A percentile compares a stretch with the other conserved stretches of the same genome.
These are phyloP conservation scores for Neoboletus subvelutipes DNA, from an alignment of 768 basidiomycete genomes.

Conservation along the genomic window DNA sequence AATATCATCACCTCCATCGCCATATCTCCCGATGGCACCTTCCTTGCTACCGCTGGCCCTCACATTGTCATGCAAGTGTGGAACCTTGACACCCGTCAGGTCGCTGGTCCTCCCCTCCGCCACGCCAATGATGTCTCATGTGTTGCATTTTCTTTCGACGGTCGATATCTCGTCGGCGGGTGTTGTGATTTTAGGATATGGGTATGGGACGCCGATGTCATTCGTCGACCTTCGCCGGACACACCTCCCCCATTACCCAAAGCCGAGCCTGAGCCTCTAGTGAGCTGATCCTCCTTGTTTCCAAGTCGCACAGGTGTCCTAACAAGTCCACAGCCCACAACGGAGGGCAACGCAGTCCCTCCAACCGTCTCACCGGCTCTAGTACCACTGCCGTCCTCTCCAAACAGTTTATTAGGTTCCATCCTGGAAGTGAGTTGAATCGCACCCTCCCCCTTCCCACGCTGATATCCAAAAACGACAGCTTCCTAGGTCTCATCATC, in stretches of 20 bases:
- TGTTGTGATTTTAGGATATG: slow-evolving; percentile 32
- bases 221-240: slow-evolving; percentile 16
- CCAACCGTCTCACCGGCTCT: slow-evolving; percentile 13
- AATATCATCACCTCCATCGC: slow-evolving; percentile 33
- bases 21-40: slow-evolving; percentile 31
- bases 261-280: slow-evolving; percentile 10
- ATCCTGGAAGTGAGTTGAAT: slow-evolving; percentile 19
- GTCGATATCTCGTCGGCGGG: slow-evolving; percentile 27
- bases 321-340: slow-evolving; percentile 11
- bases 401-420: slow-evolving; percentile 14
- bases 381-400: slow-evolving; percentile 27
- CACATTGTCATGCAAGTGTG: slow-evolving; percentile 32
- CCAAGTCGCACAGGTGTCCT: background rate
- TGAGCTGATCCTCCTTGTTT: slow-evolving; percentile 1
- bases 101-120: slow-evolving; percentile 20
- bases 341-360: background rate
- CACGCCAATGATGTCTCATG: slow-evolving; percentile 33
- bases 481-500: slow-evolving; percentile 14
- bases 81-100: slow-evolving; percentile 26
- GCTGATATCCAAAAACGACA: slow-evolving; percentile 2
- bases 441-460: background rate
- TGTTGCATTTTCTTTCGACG: slow-evolving; percentile 33
- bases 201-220: slow-evolving; percentile 27
- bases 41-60: slow-evolving; percentile 33
- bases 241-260: slow-evolving; percentile 9